Percentiles rank a stretch among this genome's conserved stretches.
These are phyloP conservation scores for Puccinia horiana DNA, from an alignment of 1,284 basidiomycete species.

Conservation along the genomic window DNA sequence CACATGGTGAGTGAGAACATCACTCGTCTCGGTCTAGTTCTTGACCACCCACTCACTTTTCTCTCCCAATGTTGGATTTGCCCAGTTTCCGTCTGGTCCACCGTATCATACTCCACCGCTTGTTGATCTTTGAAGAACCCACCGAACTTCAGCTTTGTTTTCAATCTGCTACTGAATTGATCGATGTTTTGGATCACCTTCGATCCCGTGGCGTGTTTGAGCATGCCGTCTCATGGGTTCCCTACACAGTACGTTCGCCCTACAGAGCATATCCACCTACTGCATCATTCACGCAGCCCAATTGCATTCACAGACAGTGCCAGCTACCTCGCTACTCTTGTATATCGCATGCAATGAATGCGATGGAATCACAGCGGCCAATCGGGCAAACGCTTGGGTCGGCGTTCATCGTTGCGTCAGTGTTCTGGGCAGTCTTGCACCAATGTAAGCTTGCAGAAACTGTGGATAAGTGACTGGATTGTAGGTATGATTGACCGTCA, in stretches of 20 bases:
- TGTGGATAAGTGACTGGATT: neutral
- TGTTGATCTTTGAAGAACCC: constrained; percentile 15
- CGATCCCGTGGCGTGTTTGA: constrained; percentile 7
- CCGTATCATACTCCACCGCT: constrained; percentile 20
- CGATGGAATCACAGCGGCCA: neutral
- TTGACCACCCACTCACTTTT: neutral
- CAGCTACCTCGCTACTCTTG: constrained; percentile 13
- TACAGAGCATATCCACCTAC: neutral
- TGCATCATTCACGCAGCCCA: neutral
- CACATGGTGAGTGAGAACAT: neutral
- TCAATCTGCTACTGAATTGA: neutral
- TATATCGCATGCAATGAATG: constrained; percentile 6
- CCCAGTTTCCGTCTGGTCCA: neutral
- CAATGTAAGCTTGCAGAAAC: neutral
- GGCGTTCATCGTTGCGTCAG: constrained; percentile 37
- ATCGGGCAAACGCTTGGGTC: constrained; percentile 30
- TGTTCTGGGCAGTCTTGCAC: constrained; percentile 11
- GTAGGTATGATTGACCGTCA: neutral
- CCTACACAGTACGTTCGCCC: neutral
- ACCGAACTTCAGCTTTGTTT: constrained; percentile 12
- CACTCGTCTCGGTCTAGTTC: neutral
- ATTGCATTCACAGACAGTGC: constrained; percentile 7
- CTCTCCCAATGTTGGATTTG: neutral
- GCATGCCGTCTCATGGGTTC: neutral
- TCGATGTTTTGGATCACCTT: constrained; percentile 37